Conservation (phyloP, 352 stramenopile genomes). For the Pythium scleroteichum region DNA sequence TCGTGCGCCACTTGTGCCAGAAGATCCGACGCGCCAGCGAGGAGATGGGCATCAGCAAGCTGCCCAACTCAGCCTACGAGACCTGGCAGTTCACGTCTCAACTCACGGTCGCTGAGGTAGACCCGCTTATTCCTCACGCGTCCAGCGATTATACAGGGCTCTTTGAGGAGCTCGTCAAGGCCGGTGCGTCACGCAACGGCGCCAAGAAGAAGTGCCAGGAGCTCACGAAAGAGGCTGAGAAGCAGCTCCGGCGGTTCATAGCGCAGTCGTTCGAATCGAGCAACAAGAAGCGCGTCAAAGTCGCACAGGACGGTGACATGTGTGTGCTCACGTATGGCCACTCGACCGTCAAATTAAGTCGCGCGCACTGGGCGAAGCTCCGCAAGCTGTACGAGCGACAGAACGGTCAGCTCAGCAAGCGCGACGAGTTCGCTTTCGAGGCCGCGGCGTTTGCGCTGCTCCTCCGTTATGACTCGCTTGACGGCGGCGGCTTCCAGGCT, state of each 20-base stretch:
- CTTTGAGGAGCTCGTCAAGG: slow-evolving; percentile 72
- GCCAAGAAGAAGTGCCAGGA: slow-evolving; percentile 60
- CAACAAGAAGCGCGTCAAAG: slow-evolving; percentile 33
- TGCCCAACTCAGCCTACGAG: slow-evolving; percentile 84
- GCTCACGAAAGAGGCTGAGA: slow-evolving; percentile 40
- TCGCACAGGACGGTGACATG: slow-evolving; percentile 35
- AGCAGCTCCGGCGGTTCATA: slow-evolving; percentile 30
- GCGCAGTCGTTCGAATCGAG: slow-evolving; percentile 23
- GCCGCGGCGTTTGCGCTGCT: slow-evolving; percentile 87
- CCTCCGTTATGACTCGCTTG: slow-evolving; percentile 91
- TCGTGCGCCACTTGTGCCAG: slow-evolving; percentile 60
- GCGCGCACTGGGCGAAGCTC: slow-evolving; percentile 86
- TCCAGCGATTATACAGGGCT: slow-evolving; percentile 70
- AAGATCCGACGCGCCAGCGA: slow-evolving; percentile 70
- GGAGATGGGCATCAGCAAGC: slow-evolving; percentile 72
- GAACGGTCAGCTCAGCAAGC: slow-evolving; percentile 19
- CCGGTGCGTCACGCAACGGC: slow-evolving; percentile 57
- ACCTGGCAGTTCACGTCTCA: slow-evolving; percentile 84
- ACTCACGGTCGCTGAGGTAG: slow-evolving; percentile 68
- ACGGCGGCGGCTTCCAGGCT: slow-evolving; percentile 92
- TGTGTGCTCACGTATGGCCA: slow-evolving; percentile 63
- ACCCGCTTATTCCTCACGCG: slow-evolving; percentile 73
- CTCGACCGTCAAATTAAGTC: slow-evolving; percentile 79
- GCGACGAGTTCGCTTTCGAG: slow-evolving; percentile 47
- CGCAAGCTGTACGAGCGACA: slow-evolving; percentile 74